Evolutionary conservation across 176 grass and related monocot species (phyloP).

Genomic region (Hordeum marinum): DNA sequence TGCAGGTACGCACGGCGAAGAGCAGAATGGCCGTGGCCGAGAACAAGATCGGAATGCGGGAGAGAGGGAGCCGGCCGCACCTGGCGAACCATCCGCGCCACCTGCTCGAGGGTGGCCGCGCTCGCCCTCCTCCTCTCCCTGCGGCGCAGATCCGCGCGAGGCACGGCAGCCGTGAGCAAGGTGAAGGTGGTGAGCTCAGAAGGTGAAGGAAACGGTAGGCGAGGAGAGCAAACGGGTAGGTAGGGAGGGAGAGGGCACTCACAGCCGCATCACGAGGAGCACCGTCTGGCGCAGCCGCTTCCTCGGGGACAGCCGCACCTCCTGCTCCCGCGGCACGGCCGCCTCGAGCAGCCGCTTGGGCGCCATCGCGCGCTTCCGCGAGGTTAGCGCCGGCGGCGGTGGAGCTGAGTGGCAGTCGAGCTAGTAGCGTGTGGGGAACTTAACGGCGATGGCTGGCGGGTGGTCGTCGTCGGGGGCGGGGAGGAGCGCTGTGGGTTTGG

Average conservation of each 20-base stretch:
- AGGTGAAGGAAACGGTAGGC: neutral
- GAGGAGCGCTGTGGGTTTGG: too few species aligned
- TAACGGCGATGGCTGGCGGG: too few species aligned
- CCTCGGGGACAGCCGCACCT: neutral
- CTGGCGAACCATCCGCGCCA: neutral
- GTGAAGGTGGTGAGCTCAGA: neutral
- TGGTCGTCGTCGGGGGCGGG: too few species aligned
- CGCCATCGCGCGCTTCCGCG: neutral
- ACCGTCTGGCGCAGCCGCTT: conserved; percentile 4
- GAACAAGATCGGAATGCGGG: too few species aligned
- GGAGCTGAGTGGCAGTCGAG: too few species aligned
- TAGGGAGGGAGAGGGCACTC: neutral
- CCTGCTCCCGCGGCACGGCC: neutral
- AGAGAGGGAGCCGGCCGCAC: neutral
- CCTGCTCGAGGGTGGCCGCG: neutral
- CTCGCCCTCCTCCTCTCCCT: neutral
- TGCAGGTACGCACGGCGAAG: too few species aligned
- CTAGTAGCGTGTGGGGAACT: too few species aligned
- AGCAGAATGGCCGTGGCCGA: too few species aligned
- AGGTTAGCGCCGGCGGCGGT: too few species aligned
- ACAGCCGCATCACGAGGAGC: neutral
- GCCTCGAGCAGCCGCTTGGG: neutral
- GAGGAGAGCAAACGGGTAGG: too few species aligned
- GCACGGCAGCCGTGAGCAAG: too few species aligned
- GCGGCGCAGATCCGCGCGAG: neutral